Evolutionary conservation across 2,329 filamentous ascomycete species (phyloP).

Genomic region (Sphaerulina musiva): DNA sequence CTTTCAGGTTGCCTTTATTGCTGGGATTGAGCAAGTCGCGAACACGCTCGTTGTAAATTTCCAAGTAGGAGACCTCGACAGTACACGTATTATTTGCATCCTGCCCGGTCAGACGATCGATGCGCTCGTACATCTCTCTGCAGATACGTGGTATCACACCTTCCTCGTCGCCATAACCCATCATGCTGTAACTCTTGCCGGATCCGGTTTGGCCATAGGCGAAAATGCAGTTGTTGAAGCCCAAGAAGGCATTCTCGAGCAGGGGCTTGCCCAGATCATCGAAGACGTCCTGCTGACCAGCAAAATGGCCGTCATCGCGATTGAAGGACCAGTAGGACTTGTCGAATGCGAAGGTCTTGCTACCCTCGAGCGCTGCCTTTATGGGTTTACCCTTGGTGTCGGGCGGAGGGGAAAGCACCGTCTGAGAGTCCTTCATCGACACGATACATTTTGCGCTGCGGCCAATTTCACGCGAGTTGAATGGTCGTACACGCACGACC

Average conservation of each 20-base stretch:
- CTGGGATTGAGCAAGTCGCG: slow-evolving; percentile 90
- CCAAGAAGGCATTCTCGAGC: slow-evolving; percentile 94
- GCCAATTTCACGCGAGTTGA: slow-evolving; percentile 80
- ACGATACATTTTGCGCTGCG: slow-evolving; percentile 93
- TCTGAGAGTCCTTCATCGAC: slow-evolving; percentile 91
- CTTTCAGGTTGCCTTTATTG: slow-evolving; percentile 93
- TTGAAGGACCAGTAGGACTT: slow-evolving; percentile 98
- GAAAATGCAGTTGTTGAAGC: slow-evolving; percentile 99
- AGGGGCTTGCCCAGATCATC: slow-evolving; percentile 81
- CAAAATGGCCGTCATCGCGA: slow-evolving; percentile 71
- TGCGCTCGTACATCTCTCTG: slow-evolving; percentile 92
- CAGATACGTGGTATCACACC: slow-evolving; percentile 97
- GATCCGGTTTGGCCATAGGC: slow-evolving; percentile 98
- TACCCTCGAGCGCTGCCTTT: slow-evolving; percentile 57
- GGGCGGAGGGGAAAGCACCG: slow-evolving; percentile 68
- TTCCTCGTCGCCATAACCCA: slow-evolving; percentile 94
- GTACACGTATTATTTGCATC: slow-evolving; percentile 80
- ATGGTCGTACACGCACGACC: slow-evolving; percentile 91
- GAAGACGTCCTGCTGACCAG: slow-evolving; percentile 84
- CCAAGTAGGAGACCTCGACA: slow-evolving; percentile 94
- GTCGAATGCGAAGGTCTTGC: slow-evolving; percentile 92
- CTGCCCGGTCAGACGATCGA: slow-evolving; percentile 58
- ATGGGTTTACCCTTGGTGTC: slow-evolving; percentile 57
- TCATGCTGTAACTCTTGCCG: slow-evolving; percentile 99
- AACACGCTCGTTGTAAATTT: slow-evolving; percentile 98